Percentiles rank a stretch among this genome's conserved stretches.
phyloP scores from a whole-genome alignment of 768 basidiomycete genomes.

The Crepidotus variabilis region DNA sequence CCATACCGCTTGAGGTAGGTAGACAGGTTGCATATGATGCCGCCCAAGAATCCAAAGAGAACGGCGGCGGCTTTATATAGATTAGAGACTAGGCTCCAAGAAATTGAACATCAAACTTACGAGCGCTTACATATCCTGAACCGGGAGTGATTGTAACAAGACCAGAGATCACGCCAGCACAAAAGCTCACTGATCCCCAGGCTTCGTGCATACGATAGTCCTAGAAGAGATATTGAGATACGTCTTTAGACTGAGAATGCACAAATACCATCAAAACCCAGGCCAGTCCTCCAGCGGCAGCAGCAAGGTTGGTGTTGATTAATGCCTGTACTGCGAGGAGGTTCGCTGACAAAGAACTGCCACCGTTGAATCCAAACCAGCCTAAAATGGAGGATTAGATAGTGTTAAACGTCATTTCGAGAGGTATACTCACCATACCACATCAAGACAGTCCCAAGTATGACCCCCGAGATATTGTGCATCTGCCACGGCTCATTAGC shows the following conservation, averaged over 20 bases:
- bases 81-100: not conserved
- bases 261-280: conserved; percentile 79
- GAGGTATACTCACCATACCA: conserved; percentile 87
- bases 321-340: conserved; percentile 80
- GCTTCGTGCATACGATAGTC: conserved; percentile 88
- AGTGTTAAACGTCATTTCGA: too few relatives aligned
- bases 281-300: conserved; percentile 74
- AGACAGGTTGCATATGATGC: conserved; percentile 83
- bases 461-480: conserved; percentile 88
- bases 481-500: conserved; percentile 79
- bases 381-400: too few relatives aligned
- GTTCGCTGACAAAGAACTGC: conserved; percentile 82
- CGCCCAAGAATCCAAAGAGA: conserved; percentile 77
- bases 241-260: not conserved
- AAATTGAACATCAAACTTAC: conserved; percentile 32
- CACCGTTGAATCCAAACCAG: conserved; percentile 71
- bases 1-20: conserved; percentile 84
- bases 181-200: conserved; percentile 90
- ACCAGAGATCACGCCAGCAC: conserved; percentile 87
- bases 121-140: conserved; percentile 74
- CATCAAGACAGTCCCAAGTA: conserved; percentile 84
- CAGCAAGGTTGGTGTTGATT: conserved; percentile 89
- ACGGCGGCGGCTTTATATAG: conserved; percentile 60
- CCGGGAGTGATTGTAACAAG: conserved; percentile 86
- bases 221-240: conserved; percentile 18